Evolutionary conservation across 495 filamentous ascomycete species (phyloP).

Genomic region (Cladorrhinum samala): DNA sequence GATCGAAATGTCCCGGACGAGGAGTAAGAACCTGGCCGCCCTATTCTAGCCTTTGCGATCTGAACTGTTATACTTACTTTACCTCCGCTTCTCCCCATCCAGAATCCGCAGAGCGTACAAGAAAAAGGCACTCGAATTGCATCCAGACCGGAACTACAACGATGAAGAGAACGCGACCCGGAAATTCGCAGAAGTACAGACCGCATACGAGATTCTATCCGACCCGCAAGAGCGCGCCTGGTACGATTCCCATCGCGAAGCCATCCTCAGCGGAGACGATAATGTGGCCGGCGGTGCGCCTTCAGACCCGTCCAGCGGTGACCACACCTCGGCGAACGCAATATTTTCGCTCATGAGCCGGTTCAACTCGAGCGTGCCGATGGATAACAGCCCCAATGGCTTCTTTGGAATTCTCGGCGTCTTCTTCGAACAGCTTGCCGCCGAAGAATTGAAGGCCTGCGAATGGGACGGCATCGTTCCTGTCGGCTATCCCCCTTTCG

Average conservation of each 20-base stretch:
- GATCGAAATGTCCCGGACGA: slow-evolving; percentile 68
- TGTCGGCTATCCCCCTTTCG: slow-evolving; percentile 73
- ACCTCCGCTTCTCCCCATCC: slow-evolving; percentile 7
- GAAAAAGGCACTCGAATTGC: slow-evolving; percentile 82
- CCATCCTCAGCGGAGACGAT: slow-evolving; percentile 63
- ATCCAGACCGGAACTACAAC: slow-evolving; percentile 91
- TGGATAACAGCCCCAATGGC: slow-evolving; percentile 66
- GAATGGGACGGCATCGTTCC: slow-evolving; percentile 53
- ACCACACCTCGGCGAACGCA: slow-evolving; percentile 70
- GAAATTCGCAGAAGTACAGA: slow-evolving; percentile 84
- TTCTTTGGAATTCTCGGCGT: slow-evolving; percentile 74
- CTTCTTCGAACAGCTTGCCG: slow-evolving; percentile 72
- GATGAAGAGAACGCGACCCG: slow-evolving; percentile 75
- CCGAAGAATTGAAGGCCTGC: slow-evolving; percentile 69
- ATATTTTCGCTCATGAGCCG: slow-evolving; percentile 65
- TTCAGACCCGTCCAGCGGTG: slow-evolving; percentile 56
- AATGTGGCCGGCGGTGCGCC: slow-evolving; percentile 34
- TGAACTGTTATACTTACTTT: neutral
- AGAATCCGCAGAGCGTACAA: slow-evolving; percentile 94
- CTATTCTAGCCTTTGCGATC: neutral
- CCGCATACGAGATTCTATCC: slow-evolving; percentile 90
- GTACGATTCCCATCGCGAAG: slow-evolving; percentile 93
- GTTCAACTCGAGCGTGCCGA: slow-evolving; percentile 70
- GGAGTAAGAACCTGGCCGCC: no score
- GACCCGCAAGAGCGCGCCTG: slow-evolving; percentile 93